Conservation (phyloP, 2,329 filamentous ascomycete genomes). For the Exophiala aquamarina region DNA sequence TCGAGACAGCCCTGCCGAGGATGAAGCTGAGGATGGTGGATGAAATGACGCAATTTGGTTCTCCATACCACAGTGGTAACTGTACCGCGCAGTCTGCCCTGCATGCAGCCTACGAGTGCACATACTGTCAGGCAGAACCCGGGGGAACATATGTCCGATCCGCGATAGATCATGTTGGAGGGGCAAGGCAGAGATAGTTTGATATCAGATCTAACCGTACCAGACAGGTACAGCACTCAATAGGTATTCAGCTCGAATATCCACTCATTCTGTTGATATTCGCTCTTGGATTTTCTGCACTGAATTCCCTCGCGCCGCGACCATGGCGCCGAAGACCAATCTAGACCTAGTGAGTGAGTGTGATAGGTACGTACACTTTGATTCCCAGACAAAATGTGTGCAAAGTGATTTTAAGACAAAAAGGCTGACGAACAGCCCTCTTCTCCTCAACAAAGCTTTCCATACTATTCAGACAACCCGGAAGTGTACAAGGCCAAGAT, state of each 20-base stretch:
- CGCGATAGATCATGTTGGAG: not conserved
- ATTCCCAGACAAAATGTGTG: no score
- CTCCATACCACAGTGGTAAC: no score
- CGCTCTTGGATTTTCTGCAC: not conserved
- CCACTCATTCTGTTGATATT: not conserved
- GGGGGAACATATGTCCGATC: not conserved
- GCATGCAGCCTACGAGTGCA: no score
- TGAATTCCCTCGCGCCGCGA: not conserved
- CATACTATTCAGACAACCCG: conserved; percentile 65
- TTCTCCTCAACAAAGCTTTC: conserved; percentile 60
- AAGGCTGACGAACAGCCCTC: no score
- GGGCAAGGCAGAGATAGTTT: not conserved
- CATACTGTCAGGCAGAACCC: no score
- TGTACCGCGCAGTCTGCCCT: no score
- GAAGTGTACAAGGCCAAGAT: conserved; percentile 56
- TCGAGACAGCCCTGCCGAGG: no score
- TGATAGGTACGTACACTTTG: conserved; percentile 57
- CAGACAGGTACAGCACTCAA: not conserved
- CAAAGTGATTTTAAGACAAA: no score
- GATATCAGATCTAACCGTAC: not conserved
- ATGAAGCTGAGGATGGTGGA: no score
- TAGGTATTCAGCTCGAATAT: no score
- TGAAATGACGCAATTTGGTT: no score
- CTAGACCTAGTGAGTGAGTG: conserved; percentile 56
- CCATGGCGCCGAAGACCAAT: conserved; percentile 32